Conservation (phyloP, 2,329 filamentous ascomycete species). For the Diaporthe nobilis region DNA sequence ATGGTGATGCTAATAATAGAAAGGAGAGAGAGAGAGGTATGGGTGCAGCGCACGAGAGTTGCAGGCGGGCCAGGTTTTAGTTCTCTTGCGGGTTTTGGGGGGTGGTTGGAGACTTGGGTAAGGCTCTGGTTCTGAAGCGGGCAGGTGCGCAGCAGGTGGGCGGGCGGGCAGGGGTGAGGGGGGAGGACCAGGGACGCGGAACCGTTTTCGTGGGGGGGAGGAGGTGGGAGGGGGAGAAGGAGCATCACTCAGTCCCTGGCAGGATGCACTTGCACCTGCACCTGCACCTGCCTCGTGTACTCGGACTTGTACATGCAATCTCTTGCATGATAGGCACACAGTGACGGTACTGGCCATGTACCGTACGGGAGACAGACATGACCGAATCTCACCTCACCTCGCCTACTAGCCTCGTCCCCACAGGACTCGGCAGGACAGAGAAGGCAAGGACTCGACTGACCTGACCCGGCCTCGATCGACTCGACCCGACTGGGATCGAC, state of each 20-base stretch:
- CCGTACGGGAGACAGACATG: neutral
- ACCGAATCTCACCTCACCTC: conserved; percentile 31
- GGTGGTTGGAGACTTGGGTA: conserved; percentile 23
- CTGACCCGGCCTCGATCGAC: conserved; percentile 7
- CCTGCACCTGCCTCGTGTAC: conserved; percentile 8
- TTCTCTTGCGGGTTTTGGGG: conserved; percentile 7
- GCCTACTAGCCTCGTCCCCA: conserved; percentile 4
- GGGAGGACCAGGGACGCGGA: conserved; percentile 47
- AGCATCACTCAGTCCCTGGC: conserved; percentile 31
- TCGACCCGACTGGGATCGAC: neutral
- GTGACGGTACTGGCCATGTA: conserved; percentile 5
- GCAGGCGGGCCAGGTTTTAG: conserved; percentile 32
- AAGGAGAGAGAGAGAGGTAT: conserved; percentile 34
- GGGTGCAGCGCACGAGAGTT: conserved; percentile 30
- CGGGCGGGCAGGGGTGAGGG: conserved; percentile 64
- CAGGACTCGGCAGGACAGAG: conserved; percentile 2
- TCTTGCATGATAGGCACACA: neutral
- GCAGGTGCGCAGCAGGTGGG: conserved; percentile 45
- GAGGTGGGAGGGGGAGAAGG: conserved; percentile 42
- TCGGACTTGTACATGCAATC: conserved; percentile 1
- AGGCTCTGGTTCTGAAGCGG: conserved; percentile 23
- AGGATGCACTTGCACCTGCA: conserved; percentile 16
- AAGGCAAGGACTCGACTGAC: conserved; percentile 4
- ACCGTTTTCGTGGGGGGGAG: conserved; percentile 43
- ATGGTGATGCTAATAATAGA: conserved; percentile 37